A percentile compares a stretch with the other conserved stretches of the same genome.
Conservation (phyloP, 129 eudicot species). For the Tanacetum coccineum region DNA sequence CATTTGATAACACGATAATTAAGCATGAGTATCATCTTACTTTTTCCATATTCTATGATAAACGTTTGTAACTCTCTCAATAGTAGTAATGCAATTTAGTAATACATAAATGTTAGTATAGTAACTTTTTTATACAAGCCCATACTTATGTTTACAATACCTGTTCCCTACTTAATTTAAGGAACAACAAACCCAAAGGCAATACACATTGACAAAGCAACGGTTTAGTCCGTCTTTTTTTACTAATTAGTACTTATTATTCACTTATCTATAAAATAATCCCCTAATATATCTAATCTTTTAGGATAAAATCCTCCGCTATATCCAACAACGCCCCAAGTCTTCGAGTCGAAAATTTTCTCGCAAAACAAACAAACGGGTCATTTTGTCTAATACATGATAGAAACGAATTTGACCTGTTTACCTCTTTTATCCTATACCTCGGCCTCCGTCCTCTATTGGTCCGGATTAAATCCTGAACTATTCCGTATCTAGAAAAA, state of each 20-base stretch:
- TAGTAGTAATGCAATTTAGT: too few relatives aligned
- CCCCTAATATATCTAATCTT: slow-evolving; percentile 30
- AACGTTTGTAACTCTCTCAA: too few relatives aligned
- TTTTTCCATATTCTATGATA: too few relatives aligned
- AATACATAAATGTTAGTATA: too few relatives aligned
- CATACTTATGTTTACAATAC: too few relatives aligned
- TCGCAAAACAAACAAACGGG: slow-evolving; percentile 80
- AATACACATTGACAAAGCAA: slow-evolving; percentile 27
- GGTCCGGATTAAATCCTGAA: slow-evolving; percentile 46
- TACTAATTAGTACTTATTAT: neutral
- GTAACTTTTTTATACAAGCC: too few relatives aligned
- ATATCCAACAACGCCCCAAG: slow-evolving; percentile 43
- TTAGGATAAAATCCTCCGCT: slow-evolving; percentile 52
- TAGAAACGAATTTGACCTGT: slow-evolving; percentile 48
- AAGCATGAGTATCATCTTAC: too few relatives aligned
- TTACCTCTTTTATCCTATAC: slow-evolving; percentile 60
- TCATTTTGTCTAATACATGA: slow-evolving; percentile 20
- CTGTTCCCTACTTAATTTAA: too few relatives aligned
- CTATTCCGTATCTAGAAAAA: slow-evolving; percentile 47
- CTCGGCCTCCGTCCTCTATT: slow-evolving; percentile 51
- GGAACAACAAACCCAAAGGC: neutral
- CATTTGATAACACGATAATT: too few relatives aligned
- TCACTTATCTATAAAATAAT: neutral
- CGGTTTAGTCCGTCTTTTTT: slow-evolving; percentile 59
- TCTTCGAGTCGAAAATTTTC: slow-evolving; percentile 64